Evolutionary conservation across 2,329 filamentous ascomycete species (phyloP).

Genomic region (Stachybotrys echinatus): DNA sequence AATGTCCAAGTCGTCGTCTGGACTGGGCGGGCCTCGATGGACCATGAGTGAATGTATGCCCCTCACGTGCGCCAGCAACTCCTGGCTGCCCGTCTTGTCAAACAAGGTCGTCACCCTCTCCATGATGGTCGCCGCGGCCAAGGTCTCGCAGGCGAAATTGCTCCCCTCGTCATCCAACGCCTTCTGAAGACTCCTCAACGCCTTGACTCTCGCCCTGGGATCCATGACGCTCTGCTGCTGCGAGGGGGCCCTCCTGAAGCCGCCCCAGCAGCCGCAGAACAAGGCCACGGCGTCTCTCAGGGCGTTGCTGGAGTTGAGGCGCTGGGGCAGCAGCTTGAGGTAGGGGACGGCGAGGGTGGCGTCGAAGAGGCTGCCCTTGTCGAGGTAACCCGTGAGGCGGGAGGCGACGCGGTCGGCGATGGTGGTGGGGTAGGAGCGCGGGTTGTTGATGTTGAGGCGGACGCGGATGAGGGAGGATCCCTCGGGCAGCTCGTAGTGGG

Average conservation of each 20-base stretch:
- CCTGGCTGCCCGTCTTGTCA: neutral
- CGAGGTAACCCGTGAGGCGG: neutral
- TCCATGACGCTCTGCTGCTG: neutral
- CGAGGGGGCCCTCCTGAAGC: neutral
- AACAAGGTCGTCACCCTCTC: neutral
- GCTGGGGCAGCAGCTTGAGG: neutral
- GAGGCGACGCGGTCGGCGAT: conserved; percentile 1
- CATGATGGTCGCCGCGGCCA: conserved; percentile 1
- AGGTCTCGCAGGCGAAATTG: neutral
- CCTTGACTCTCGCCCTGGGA: neutral
- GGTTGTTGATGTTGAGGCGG: conserved; percentile 5
- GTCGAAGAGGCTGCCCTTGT: neutral
- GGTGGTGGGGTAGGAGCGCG: neutral
- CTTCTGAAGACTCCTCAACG: neutral
- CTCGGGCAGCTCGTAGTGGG: neutral
- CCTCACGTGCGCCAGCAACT: neutral
- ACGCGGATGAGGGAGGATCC: conserved; percentile 8
- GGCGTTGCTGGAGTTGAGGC: neutral
- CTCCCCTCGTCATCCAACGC: neutral
- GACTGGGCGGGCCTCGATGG: neutral
- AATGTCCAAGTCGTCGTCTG: neutral
- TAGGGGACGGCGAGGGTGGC: neutral
- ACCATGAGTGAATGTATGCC: neutral
- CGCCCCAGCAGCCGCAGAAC: conserved; percentile 1
- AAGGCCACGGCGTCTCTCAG: conserved; percentile 1